Evolutionary conservation across 2,329 filamentous ascomycete species (phyloP), one percentile per base, ranked within the genome.

Genomic region (Lasiodiplodia citricola): DNA sequence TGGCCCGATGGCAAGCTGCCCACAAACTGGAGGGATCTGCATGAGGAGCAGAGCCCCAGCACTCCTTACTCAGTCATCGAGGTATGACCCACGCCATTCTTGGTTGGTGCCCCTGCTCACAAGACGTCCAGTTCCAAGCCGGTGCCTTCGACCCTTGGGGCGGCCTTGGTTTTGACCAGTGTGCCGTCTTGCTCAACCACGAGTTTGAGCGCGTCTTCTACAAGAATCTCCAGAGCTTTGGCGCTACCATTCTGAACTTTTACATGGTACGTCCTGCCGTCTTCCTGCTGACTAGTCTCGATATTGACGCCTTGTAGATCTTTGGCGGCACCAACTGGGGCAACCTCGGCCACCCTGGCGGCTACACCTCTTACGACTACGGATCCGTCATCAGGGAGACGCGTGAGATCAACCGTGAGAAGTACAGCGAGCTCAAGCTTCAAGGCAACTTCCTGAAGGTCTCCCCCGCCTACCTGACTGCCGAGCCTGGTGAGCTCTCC

Each of bases 271-370:
- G 78, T 57, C 14, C 31, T 21, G 14, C 11, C 14, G 0, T 31
- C 21, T 13, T n/a, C 8, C 8, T 55, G 21, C 25, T 5, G 44
- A 11, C 2, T 4, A 7, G 16, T 18, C 10, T 4, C 2, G 10
- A 31, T 64, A 0, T 41, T 70, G n/a, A 58, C 52, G 52, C 25
- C 70, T 52, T 41, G 2, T 18, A 87, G 86, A 89, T 86, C 0
- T 92, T 86, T 72, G 92, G 92, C 16, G 92, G 92, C 6, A 94
- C 92, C 0, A 96, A 95, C 75, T 95, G 92, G 92, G 92, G 92
- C 0, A 94, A 79, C 70, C 78, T 93, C 4, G 91, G 92, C 0
- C 88, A 93, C 72, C 85, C 90, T 11, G 89, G 88, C 51, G 82
- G 76, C 8, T 84, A 85, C 72, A 84, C 83, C 0, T 86, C 83